These are phyloP conservation scores for Inga oerstediana DNA, from an alignment of 306 rosid species.

Conservation along the genomic window DNA sequence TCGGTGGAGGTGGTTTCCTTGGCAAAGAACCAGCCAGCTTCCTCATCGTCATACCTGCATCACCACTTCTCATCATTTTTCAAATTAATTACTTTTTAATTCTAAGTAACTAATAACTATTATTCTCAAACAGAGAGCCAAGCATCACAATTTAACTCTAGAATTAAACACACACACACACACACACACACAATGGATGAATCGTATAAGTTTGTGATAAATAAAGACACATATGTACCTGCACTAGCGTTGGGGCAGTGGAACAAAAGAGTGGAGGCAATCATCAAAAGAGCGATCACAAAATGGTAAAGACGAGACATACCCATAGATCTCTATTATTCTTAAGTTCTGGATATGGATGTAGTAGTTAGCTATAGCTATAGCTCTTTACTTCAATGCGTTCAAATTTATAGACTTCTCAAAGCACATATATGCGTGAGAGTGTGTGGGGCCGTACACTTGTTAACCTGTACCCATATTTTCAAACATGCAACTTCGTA, in stretches of 20 bases:
- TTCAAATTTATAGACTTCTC: too few species aligned
- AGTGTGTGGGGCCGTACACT: neutral
- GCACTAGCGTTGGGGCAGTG: neutral
- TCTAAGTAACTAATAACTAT: too few species aligned
- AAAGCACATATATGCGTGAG: too few species aligned
- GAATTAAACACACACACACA: too few species aligned
- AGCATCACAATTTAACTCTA: too few species aligned
- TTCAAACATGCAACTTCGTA: neutral
- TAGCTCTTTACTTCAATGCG: neutral
- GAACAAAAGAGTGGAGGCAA: neutral
- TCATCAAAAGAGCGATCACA: neutral
- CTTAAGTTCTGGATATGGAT: neutral
- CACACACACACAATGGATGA: too few species aligned
- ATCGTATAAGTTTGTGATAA: neutral
- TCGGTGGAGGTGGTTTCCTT: neutral
- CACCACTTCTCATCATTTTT: neutral
- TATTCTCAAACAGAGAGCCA: neutral
- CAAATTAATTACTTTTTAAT: neutral
- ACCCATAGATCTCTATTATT: neutral
- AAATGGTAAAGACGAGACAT: neutral
- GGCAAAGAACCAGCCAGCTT: neutral
- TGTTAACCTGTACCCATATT: neutral
- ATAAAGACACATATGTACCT: neutral
- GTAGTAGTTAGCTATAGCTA: neutral
- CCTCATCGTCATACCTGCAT: neutral